Conservation (phyloP, 345 rosid species). For the Camelina hispida region DNA sequence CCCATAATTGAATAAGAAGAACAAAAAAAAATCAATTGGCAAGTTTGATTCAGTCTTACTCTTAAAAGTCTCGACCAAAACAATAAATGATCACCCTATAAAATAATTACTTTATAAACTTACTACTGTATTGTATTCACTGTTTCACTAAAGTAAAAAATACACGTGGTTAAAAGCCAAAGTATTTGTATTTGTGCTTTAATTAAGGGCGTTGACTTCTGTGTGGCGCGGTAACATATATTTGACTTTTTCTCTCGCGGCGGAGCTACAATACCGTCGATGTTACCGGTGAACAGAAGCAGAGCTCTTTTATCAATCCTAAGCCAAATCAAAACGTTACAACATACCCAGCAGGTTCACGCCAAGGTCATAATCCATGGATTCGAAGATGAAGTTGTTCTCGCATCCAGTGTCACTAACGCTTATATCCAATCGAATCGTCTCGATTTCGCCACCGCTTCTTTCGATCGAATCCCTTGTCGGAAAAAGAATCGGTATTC, state of each 20-base stretch:
- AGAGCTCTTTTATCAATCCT: conserved; percentile 41
- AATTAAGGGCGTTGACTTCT: neutral
- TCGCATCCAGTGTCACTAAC: conserved; percentile 48
- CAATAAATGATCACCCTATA: neutral
- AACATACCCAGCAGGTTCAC: conserved; percentile 47
- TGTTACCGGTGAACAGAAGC: conserved; percentile 33
- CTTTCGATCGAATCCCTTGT: conserved; percentile 41
- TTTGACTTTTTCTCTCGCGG: conserved; percentile 20
- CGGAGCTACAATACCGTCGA: conserved; percentile 23
- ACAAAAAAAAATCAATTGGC: neutral
- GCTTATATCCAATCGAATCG: conserved; percentile 44
- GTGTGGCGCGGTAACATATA: neutral
- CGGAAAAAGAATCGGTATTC: conserved; percentile 40
- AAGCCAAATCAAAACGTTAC: conserved; percentile 39
- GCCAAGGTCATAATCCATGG: conserved; percentile 44
- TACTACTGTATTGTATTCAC: neutral
- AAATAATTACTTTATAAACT: too few relatives aligned
- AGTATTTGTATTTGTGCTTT: neutral
- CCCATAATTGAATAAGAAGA: neutral
- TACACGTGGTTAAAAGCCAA: neutral
- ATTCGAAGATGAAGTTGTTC: conserved; percentile 34
- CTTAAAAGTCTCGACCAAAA: conserved; percentile 35
- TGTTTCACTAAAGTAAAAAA: neutral
- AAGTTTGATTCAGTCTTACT: conserved; percentile 43
- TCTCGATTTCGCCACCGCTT: conserved; percentile 45